Percentiles rank a stretch among this genome's conserved stretches.
Evolutionary conservation across 1,284 basidiomycete species (phyloP).

Genomic region (Puccinia triticina): DNA sequence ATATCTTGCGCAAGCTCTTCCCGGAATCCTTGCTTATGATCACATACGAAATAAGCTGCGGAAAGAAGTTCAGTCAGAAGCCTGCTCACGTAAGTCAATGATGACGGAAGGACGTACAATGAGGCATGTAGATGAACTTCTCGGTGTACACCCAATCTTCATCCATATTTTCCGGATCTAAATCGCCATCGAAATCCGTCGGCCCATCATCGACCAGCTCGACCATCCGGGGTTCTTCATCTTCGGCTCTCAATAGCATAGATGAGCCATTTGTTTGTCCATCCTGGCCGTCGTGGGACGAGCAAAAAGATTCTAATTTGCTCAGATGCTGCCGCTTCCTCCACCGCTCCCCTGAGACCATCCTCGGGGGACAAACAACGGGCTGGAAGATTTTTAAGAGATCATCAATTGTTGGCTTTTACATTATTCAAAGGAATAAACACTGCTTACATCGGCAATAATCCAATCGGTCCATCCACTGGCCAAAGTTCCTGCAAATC

Average conservation of each 20-base stretch:
- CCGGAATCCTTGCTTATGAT: slow-evolving; percentile 67
- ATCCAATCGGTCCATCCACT: slow-evolving; percentile 70
- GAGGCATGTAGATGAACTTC: slow-evolving; percentile 61
- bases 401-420: not conserved
- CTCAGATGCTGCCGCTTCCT: slow-evolving; percentile 53
- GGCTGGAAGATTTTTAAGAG: slow-evolving; percentile 53
- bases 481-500: slow-evolving; percentile 67
- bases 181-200: slow-evolving; percentile 63
- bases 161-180: slow-evolving; percentile 65
- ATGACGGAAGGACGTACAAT: slow-evolving; percentile 47
- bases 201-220: slow-evolving; percentile 51
- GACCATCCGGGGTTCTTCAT: slow-evolving; percentile 49
- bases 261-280: not conserved
- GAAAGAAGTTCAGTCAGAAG: slow-evolving; percentile 2
- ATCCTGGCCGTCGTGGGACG: not conserved
- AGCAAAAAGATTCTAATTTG: slow-evolving; percentile 21
- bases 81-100: slow-evolving; percentile 64
- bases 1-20: slow-evolving; percentile 44
- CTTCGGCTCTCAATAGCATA: slow-evolving; percentile 24
- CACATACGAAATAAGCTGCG: slow-evolving; percentile 68
- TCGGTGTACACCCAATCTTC: slow-evolving; percentile 66
- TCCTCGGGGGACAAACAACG: slow-evolving; percentile 65
- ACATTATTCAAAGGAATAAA: too few relatives aligned
- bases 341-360: slow-evolving; percentile 63
- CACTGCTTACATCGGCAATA: slow-evolving; percentile 58